Evolutionary conservation across 208 protist species (phyloP), one percentile per base, ranked within the genome.

Genomic region (Acanthamoeba quina): DNA sequence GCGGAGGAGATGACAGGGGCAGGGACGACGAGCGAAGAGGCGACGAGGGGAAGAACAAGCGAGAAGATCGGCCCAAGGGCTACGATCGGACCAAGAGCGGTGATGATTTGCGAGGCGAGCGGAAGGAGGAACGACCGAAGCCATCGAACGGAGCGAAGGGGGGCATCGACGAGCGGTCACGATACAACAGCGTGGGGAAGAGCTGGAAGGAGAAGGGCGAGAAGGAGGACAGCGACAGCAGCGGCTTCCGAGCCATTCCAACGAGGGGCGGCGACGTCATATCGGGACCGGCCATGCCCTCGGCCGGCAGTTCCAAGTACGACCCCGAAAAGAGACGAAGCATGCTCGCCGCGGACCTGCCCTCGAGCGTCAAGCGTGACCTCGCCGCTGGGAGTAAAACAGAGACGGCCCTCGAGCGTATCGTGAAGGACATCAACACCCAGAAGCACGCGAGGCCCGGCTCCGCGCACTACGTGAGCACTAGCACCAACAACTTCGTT

Each of bases 181-280:
- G 68, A n/a, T 41, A 47, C 37, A 15, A 7, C 11, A 41, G 26
- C n/a, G 64, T 70, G 64, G 64, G 64, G n/a, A 76, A 76, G 68
- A 76, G 31, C 68, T 76, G 68, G 68, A 76, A 76, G 68, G 68
- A 76, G 29, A 76, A 76, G 21, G n/a, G 56, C 13, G 56, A 62
- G 56, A 62, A 62, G 56, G 56, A 62, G 13, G 21, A 62, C 13
- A 17, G 26, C 19, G 68, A 1, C 68, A 41, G 15, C 29, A 76
- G 5, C 37, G 21, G 26, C 19, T 7, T 29, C n/a, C 68, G 68
- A 76, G 10, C 68, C 21, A 5, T 19, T 19, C 56, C 56, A 19
- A 76, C 68, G 29, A 76, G 19, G 6, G 29, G 29, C n/a, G 68
- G 68, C 29, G 68, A 76, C 68, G 5, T 41, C 29, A 41, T 76